Base-by-base conservation (phyloP, 2,329 filamentous ascomycete species). In the Aspergillus fumigatiaffinis region DNA sequence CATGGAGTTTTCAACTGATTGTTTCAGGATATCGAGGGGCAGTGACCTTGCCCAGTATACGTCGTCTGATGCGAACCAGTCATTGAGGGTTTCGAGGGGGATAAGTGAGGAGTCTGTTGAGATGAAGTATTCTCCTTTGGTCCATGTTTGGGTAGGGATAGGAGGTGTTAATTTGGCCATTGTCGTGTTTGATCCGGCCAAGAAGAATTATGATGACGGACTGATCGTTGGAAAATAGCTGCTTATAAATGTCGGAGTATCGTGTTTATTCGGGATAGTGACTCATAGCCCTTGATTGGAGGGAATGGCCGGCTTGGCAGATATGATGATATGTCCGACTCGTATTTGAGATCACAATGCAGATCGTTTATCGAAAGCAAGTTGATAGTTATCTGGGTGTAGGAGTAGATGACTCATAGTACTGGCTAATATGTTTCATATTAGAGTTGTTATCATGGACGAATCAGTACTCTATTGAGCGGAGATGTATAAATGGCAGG, bases 41-140 rank as follows among this genome's bases (percentile, higher is more conserved):
- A 85, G 70, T 3, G 80, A 69, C 48, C 78, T 78, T 23, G 84
- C 80, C 85, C 87, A 88, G 77, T 85, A 87, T 67, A 87, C 73
- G 56, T 82, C 71, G 41, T 86, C 83, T 0, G 80, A 81, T 17
- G 68, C 77, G 61, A 87, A 82, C 23, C 82, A 83, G 5, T 76
- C 73, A 64, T 84, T 84, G 63, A 88, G 74, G 35, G 79, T 79
- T 38, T 77, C 69, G 25, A 82, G 72, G 53, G 86, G 80, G 58
- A 89, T 72, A 53, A 84, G 80, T 9, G 73, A 67, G 29, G 79
- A 80, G 66, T 88, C 81, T 41, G 84, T 87, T 28, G 85, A 88
- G 70, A 87, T 76, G 63, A 59, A n/a, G 38, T 58, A 63, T n/a
- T 52, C 20, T 9, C 32, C 20, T 14, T 50, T 51, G 7, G 52